phyloP scores from a whole-genome alignment of 2,329 filamentous ascomycete species.

The Diaporthe australafricana region DNA sequence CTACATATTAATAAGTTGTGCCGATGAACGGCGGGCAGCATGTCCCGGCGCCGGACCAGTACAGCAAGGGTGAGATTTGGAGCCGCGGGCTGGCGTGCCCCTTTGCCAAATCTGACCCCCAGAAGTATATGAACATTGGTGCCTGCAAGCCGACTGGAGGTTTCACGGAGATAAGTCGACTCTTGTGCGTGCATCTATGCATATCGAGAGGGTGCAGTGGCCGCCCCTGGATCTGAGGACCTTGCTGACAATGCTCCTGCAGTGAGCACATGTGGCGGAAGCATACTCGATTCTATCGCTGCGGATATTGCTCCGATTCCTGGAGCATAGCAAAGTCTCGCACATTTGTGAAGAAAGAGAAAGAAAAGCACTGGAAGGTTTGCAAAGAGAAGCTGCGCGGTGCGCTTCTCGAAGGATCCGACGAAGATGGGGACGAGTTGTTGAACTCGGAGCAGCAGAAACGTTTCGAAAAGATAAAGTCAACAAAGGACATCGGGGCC shows the following conservation, averaged over 20 bases:
- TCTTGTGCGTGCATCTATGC: not conserved
- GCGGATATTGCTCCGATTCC: not conserved
- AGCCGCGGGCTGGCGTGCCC: conserved; percentile 3
- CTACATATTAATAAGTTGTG: not conserved
- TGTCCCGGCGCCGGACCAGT: not conserved
- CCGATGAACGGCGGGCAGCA: not conserved
- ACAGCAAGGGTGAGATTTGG: not conserved
- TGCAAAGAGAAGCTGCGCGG: not conserved
- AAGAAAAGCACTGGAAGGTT: not conserved
- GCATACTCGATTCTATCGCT: conserved; percentile 6
- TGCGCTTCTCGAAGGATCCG: not conserved
- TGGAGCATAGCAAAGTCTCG: not conserved
- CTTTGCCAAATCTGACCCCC: not conserved
- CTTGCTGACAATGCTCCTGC: not conserved
- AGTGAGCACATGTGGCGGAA: conserved; percentile 19
- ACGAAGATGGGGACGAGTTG: not conserved
- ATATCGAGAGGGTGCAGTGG: not conserved
- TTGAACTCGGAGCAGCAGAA: not conserved
- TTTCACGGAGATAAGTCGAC: not conserved
- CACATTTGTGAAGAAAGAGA: not conserved
- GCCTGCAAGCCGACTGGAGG: not conserved
- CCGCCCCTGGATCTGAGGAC: too few relatives aligned
- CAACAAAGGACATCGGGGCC: not conserved
- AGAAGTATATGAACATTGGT: not conserved
- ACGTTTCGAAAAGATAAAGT: not conserved